A percentile compares a stretch with the other conserved stretches of the same genome.
Evolutionary conservation across 768 basidiomycete genomes (phyloP).

Genomic region (Nidularia pulvinata): DNA sequence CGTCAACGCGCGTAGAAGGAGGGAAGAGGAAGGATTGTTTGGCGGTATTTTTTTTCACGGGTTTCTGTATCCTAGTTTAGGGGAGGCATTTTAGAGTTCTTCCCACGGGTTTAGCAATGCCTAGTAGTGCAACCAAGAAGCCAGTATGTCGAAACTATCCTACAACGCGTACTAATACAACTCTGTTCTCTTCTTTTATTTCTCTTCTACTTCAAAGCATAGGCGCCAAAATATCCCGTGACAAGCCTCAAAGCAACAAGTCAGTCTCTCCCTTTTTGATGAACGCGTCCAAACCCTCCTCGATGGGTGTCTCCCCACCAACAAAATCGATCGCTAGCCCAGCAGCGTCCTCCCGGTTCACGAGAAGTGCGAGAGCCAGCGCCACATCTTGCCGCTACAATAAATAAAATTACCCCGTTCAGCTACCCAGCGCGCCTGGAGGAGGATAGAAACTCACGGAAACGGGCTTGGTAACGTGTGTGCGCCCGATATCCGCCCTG

Average conservation of each 20-base stretch:
- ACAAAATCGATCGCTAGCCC: slow-evolving; percentile 63
- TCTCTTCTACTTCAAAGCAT: no score
- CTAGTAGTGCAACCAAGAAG: no score
- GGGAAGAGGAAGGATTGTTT: no score
- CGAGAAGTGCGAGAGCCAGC: slow-evolving; percentile 38
- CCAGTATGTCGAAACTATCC: no score
- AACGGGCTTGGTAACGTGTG: slow-evolving; percentile 42
- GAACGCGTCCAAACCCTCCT: slow-evolving; percentile 44
- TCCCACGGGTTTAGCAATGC: no score
- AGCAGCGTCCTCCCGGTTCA: slow-evolving; percentile 49
- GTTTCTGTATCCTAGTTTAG: no score
- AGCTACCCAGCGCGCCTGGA: background rate
- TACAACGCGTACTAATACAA: no score
- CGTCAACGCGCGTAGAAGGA: no score
- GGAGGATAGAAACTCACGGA: slow-evolving; percentile 32
- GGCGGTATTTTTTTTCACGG: no score
- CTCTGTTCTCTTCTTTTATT: no score
- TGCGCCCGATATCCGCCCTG: slow-evolving; percentile 49
- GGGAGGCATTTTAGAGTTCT: no score
- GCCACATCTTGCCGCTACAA: slow-evolving; percentile 62
- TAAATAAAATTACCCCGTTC: background rate
- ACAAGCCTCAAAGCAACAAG: slow-evolving; percentile 18
- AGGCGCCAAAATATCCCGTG: no score
- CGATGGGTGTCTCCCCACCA: slow-evolving; percentile 46
- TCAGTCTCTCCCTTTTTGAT: slow-evolving; percentile 50